Conservation (phyloP, 2,329 filamentous ascomycete species). For the Colletotrichum lupini region DNA sequence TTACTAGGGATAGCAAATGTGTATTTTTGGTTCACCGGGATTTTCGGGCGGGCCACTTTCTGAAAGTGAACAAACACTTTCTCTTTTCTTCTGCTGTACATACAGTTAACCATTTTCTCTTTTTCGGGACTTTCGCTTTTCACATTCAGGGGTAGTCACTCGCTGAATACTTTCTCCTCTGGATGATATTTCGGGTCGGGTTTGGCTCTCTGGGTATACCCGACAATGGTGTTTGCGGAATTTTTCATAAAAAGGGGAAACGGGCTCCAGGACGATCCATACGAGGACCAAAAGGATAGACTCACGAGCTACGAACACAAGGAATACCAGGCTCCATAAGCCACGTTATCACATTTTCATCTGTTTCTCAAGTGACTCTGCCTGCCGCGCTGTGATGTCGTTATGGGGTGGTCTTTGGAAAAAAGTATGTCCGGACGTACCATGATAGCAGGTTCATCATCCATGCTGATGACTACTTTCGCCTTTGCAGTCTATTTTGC, state of each 20-base stretch:
- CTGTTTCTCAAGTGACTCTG: background rate
- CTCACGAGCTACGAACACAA: slow-evolving; percentile 40
- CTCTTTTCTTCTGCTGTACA: slow-evolving; percentile 49
- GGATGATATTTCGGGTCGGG: slow-evolving; percentile 31
- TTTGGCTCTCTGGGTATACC: slow-evolving; percentile 32
- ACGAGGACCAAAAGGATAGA: slow-evolving; percentile 37
- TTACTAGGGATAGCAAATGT: background rate
- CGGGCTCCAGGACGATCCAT: slow-evolving; percentile 30
- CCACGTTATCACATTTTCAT: background rate
- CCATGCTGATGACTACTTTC: no score
- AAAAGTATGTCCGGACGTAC: background rate
- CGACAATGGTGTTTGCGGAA: slow-evolving; percentile 33
- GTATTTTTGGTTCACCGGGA: background rate
- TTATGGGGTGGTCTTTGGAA: background rate
- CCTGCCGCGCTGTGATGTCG: background rate
- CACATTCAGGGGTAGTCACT: slow-evolving; percentile 36
- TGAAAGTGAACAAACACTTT: slow-evolving; percentile 1
- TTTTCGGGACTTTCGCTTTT: slow-evolving; percentile 28
- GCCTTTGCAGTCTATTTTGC: no score
- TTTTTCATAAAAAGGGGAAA: slow-evolving; percentile 29
- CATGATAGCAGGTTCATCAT: no score
- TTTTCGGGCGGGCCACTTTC: background rate
- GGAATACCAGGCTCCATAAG: slow-evolving; percentile 31
- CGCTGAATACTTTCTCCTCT: slow-evolving; percentile 34
- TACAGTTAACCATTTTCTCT: slow-evolving; percentile 37